Evolutionary conservation across 306 rosid genomes (phyloP).

Genomic region (Prunus campanulata): DNA sequence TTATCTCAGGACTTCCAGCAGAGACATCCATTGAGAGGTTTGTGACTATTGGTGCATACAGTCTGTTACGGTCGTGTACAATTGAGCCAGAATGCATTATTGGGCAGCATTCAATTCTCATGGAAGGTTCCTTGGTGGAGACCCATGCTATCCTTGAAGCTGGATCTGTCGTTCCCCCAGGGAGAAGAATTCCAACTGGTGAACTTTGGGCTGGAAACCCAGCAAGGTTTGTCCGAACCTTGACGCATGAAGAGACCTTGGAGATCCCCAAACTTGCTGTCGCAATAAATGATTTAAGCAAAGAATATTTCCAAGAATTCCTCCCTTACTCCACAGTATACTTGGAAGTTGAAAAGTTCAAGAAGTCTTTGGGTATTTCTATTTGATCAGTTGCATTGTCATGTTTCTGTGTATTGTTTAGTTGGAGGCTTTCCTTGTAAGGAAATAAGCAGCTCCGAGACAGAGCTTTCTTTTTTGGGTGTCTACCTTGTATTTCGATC

Average conservation of each 20-base stretch:
- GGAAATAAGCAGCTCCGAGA: slow-evolving; percentile 68
- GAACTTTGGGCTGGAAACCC: slow-evolving; percentile 99
- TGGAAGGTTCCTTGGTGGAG: slow-evolving; percentile 98
- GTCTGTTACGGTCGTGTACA: slow-evolving; percentile 92
- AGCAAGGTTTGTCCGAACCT: slow-evolving; percentile 78
- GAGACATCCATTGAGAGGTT: slow-evolving; percentile 80
- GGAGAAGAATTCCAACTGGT: slow-evolving; percentile 90
- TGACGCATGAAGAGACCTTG: slow-evolving; percentile 85
- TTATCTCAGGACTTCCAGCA: slow-evolving; percentile 83
- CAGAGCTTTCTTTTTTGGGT: slow-evolving; percentile 7
- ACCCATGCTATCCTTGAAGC: slow-evolving; percentile 96
- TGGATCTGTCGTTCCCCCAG: slow-evolving; percentile 96
- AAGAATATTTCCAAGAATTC: slow-evolving; percentile 73
- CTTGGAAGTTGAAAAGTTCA: slow-evolving; percentile 98
- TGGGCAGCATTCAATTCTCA: slow-evolving; percentile 95
- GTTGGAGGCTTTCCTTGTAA: slow-evolving; percentile 56
- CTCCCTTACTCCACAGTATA: slow-evolving; percentile 91
- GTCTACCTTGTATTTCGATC: slow-evolving; percentile 27
- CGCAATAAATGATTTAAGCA: slow-evolving; percentile 88
- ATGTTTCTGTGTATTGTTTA: slow-evolving; percentile 38
- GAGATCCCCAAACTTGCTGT: slow-evolving; percentile 98
- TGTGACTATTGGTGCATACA: slow-evolving; percentile 89
- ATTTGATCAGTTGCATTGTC: slow-evolving; percentile 44
- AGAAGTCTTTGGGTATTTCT: slow-evolving; percentile 83
- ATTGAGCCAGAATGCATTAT: slow-evolving; percentile 97